A percentile compares a stretch with the other conserved stretches of the same genome.
Evolutionary conservation across 116 monocot species (phyloP).

Genomic region (Iris pallida): DNA sequence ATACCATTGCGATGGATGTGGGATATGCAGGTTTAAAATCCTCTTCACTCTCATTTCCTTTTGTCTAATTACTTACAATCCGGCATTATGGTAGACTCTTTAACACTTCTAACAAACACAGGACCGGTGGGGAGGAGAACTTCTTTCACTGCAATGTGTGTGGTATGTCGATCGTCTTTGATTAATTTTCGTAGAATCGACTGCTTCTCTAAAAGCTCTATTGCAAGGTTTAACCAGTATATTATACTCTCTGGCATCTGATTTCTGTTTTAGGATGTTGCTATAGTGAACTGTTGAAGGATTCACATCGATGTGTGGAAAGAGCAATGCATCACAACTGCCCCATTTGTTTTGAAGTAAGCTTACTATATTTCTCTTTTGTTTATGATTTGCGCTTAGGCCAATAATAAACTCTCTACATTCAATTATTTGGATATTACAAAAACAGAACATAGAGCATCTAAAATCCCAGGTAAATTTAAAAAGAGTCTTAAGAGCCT

Average conservation of each 20-base stretch:
- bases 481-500: too few species aligned
- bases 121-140: constrained; percentile 74
- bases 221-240: background rate
- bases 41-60: too few species aligned
- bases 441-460: too few species aligned
- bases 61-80: too few species aligned
- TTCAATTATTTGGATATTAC: too few species aligned
- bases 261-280: constrained; percentile 61
- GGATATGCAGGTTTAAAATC: constrained; percentile 61
- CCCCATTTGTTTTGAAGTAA: constrained; percentile 89
- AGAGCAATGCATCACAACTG: constrained; percentile 95
- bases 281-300: constrained; percentile 49
- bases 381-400: background rate
- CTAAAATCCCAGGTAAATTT: too few species aligned
- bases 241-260: background rate
- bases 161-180: constrained; percentile 31
- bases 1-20: constrained; percentile 80
- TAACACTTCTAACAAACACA: constrained; percentile 10
- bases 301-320: constrained; percentile 74
- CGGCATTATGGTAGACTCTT: too few species aligned
- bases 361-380: background rate
- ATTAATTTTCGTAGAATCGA: background rate
- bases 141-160: constrained; percentile 81
- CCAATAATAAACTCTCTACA: too few species aligned
- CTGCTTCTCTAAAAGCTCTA: background rate